Evolutionary conservation across 1,284 basidiomycete genomes (phyloP), one percentile per base, ranked within the genome.

Genomic region (Singerocomus rubriflavus): DNA sequence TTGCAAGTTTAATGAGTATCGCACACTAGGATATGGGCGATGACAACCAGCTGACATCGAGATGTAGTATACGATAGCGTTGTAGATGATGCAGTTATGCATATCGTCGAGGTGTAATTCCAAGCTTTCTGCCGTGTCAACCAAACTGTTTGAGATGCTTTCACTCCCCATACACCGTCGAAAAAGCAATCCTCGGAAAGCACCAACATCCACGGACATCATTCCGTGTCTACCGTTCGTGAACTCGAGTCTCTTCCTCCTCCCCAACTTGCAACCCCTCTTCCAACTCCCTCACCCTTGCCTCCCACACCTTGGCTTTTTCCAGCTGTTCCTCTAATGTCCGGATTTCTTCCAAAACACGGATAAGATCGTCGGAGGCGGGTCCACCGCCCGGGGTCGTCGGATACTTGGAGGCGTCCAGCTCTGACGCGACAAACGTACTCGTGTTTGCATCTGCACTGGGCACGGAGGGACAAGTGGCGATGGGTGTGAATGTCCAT

Each of bases 281-380:
- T 4, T 64, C 52, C 50, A 66, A 9, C 40, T 54, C 64, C 29
- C 6, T 53, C 43, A 64, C 61, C n/a, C 63, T 51, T 27, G 54
- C 51, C 68, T 88, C 83, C 87, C 85, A 89, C 45, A 61, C 68
- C 46, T 78, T 80, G 36, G 91, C 85, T 50, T 88, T 83, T 5
- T 74, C 74, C 47, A 93, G 69, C 61, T 80, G 81, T 46, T 67
- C 69, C 71, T 91, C 86, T 58, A 93, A 73, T 48, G 72, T 64
- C 33, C 70, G 71, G 37, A 92, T 91, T 71, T 93, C 91, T 35
- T 68, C 62, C 41, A 67, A 35, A 25, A 67, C 51, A 0, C 61
- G 51, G 5, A 56, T 61, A 16, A 69, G 62, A 49, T 69, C 53
- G 17, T 37, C 42, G 6, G 57, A 54, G 9, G 39, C 48, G 10